Evolutionary conservation across 73 alveolate genomes (phyloP).

Genomic region (Paramecium tetraurelia): DNA sequence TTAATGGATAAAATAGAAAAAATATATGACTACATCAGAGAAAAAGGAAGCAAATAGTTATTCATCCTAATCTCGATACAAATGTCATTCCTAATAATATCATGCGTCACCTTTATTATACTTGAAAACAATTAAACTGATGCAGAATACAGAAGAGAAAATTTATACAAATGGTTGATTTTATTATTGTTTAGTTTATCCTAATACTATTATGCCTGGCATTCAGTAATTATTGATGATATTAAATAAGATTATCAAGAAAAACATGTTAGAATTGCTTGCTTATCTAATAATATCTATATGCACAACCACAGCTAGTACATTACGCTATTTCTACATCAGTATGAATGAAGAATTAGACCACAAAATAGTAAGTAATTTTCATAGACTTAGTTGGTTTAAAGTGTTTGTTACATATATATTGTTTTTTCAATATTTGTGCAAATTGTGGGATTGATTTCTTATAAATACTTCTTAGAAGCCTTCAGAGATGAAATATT

Average conservation of each 20-base stretch:
- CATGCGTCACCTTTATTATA: background rate
- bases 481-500: background rate
- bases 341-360: background rate
- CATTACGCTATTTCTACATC: background rate
- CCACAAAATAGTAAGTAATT: background rate
- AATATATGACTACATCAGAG: background rate
- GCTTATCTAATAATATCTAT: background rate
- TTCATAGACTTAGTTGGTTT: background rate
- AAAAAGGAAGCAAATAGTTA: background rate
- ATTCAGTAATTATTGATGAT: background rate
- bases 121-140: background rate
- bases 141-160: background rate
- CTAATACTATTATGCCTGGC: slow-evolving; percentile 16
- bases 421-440: background rate
- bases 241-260: background rate
- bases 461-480: background rate
- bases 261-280: slow-evolving; percentile 6
- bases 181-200: background rate
- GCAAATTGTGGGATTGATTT: background rate
- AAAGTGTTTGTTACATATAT: background rate
- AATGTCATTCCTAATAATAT: background rate
- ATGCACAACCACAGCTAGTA: background rate
- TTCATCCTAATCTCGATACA: background rate
- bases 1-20: background rate
- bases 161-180: slow-evolving; percentile 26